Conservation (phyloP, 1,284 basidiomycete species). For the Puccinia coronata region DNA sequence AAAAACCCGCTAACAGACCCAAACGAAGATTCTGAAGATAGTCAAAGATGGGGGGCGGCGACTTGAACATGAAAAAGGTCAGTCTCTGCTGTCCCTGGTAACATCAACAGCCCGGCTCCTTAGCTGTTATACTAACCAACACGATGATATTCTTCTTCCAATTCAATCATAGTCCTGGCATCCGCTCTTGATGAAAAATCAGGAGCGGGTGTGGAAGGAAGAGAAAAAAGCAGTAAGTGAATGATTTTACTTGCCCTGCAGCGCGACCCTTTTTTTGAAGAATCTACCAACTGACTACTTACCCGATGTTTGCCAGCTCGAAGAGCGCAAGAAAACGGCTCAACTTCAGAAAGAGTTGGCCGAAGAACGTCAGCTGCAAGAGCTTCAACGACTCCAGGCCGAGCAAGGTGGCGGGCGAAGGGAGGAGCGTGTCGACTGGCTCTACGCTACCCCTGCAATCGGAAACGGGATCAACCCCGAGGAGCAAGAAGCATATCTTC, state of each 20-base stretch:
- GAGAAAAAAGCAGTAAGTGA: slow-evolving; percentile 75
- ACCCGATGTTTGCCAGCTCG: slow-evolving; percentile 62
- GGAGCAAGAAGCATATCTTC: slow-evolving; percentile 91
- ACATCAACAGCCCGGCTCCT: background rate
- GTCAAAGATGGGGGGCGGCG: slow-evolving; percentile 43
- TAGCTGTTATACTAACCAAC: background rate
- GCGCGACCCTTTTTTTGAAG: too few relatives aligned
- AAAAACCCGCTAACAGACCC: background rate
- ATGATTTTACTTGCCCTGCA: background rate
- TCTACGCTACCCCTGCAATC: slow-evolving; percentile 92
- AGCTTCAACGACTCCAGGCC: slow-evolving; percentile 88
- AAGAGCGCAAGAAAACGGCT: slow-evolving; percentile 96
- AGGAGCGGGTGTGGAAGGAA: slow-evolving; percentile 98
- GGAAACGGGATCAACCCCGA: slow-evolving; percentile 78
- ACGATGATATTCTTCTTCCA: background rate
- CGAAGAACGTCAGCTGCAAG: slow-evolving; percentile 93
- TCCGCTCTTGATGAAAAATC: slow-evolving; percentile 94
- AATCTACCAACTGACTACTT: background rate
- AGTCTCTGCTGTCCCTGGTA: background rate
- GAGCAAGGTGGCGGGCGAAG: slow-evolving; percentile 88
- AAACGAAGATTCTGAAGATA: background rate
- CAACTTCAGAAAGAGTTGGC: slow-evolving; percentile 96
- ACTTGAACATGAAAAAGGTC: slow-evolving; percentile 50
- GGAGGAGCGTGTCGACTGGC: slow-evolving; percentile 94
- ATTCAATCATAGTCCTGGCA: slow-evolving; percentile 69